Evolutionary conservation across 352 stramenopile species (phyloP), one percentile per base, ranked within the genome.

Genomic region (Phytophthora kernoviae): DNA sequence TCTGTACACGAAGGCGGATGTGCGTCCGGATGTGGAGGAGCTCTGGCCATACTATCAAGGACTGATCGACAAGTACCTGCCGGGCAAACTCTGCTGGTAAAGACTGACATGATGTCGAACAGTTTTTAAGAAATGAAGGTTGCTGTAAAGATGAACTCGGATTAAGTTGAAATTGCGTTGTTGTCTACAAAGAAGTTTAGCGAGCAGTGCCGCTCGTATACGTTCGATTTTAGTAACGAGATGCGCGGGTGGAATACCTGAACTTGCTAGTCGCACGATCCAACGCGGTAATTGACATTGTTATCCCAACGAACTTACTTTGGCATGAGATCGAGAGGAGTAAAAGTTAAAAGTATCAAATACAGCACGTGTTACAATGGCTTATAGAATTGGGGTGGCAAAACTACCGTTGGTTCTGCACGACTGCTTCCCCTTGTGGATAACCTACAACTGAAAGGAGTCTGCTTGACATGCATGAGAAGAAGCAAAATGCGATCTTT

Each of bases 31-130:
- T 49, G 79, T 96, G 37, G 57, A 93, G 57, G 65, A 87, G 64
- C 79, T 98, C 43, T 98, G 89, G 90, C 90, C 88, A 2, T 97
- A 98, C 71, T 98, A 98, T 73, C 75, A 92, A 57, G 70, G 62
- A 21, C 78, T 98, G 56, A 93, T 98, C 39, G 87, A 97, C 65
- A 98, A 98, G 65, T 98, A 96, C 65, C 67, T 89, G 40, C 83
- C 83, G 9, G 79, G 78, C 22, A 81, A 90, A 57, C 69, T 96
- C 2, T 75, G 56, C 24, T 96, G 87, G 87, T 96, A 70, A 71
- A 40, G 4, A 40, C n/a, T n/a, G n/a, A 40, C 11, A 15, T 4
- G 33, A 17, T 15, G 10, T 40, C n/a, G n/a, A n/a, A n/a, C n/a
- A n/a, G n/a, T n/a, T n/a, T 40, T 40, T 5, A 14, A 15, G 33